These are phyloP conservation scores for Danielozyma ontarioensis DNA, from an alignment of 805 yeast species.

Conservation along the genomic window DNA sequence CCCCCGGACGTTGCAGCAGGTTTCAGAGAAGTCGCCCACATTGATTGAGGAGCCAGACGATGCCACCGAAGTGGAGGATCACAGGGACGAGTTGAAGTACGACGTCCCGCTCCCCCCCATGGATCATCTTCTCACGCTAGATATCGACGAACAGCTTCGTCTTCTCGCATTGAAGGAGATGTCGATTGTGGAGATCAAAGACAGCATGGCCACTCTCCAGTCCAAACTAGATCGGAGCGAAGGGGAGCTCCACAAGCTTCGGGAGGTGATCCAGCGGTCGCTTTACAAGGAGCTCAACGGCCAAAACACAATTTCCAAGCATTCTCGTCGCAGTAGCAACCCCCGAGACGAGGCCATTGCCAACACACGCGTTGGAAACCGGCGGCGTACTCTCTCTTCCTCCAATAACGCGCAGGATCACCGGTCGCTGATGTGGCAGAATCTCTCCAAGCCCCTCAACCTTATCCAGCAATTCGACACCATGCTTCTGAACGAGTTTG, in stretches of 20 bases:
- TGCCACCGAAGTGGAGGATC: not conserved
- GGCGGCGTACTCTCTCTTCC: not conserved
- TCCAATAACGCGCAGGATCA: constrained; percentile 1
- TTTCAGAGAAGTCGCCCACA: not conserved
- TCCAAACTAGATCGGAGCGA: constrained; percentile 37
- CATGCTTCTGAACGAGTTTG: constrained; percentile 61
- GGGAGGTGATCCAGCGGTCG: constrained; percentile 42
- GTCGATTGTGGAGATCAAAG: constrained; percentile 60
- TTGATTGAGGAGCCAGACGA: not conserved
- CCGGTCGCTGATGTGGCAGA: constrained; percentile 13
- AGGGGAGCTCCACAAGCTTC: constrained; percentile 46
- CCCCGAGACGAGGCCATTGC: constrained; percentile 25
- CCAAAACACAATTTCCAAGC: constrained; percentile 2
- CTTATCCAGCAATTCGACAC: constrained; percentile 66
- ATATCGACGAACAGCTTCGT: constrained; percentile 52
- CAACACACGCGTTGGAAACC: constrained; percentile 9
- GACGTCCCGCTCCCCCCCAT: constrained; percentile 29
- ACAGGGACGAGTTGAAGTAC: constrained; percentile 16
- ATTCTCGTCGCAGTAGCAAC: constrained; percentile 15
- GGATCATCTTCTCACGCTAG: constrained; percentile 23
- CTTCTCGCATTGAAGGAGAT: constrained; percentile 64
- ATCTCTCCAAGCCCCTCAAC: constrained; percentile 49
- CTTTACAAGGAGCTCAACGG: constrained; percentile 36
- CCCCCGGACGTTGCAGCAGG: not conserved
- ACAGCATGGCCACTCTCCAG: constrained; percentile 42